Evolutionary conservation across 1,139 yeast species (phyloP).

Genomic region (Saccharomyces pastorianus): DNA sequence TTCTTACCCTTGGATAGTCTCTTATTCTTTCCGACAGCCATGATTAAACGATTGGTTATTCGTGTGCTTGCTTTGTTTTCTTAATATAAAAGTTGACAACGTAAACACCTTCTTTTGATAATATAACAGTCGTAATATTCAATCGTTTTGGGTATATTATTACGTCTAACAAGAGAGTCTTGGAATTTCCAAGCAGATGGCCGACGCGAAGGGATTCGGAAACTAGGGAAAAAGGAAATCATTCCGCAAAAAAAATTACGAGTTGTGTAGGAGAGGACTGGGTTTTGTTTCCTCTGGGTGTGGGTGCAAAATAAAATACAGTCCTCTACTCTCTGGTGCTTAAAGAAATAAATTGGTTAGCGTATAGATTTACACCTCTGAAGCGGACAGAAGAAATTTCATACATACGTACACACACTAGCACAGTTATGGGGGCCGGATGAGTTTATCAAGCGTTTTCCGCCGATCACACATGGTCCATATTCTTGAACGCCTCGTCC

Average conservation of each 20-base stretch:
- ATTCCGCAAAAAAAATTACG: neutral
- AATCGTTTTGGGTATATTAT: neutral
- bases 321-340: neutral
- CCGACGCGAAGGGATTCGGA: neutral
- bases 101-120: neutral
- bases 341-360: neutral
- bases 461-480: neutral
- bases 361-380: neutral
- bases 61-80: neutral
- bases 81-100: neutral
- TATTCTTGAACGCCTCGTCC: neutral
- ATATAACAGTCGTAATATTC: neutral
- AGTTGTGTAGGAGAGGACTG: neutral
- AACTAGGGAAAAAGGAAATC: neutral
- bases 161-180: neutral
- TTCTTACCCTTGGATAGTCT: slow-evolving; percentile 94
- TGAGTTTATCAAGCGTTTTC: neutral
- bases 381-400: neutral
- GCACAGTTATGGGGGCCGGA: neutral
- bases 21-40: slow-evolving; percentile 97
- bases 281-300: neutral
- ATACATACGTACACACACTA: neutral
- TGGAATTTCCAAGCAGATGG: neutral
- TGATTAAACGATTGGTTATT: slow-evolving; percentile 31
- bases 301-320: neutral